Base-by-base conservation (phyloP, 805 yeast species). In the Wickerhamiella galacta region DNA sequence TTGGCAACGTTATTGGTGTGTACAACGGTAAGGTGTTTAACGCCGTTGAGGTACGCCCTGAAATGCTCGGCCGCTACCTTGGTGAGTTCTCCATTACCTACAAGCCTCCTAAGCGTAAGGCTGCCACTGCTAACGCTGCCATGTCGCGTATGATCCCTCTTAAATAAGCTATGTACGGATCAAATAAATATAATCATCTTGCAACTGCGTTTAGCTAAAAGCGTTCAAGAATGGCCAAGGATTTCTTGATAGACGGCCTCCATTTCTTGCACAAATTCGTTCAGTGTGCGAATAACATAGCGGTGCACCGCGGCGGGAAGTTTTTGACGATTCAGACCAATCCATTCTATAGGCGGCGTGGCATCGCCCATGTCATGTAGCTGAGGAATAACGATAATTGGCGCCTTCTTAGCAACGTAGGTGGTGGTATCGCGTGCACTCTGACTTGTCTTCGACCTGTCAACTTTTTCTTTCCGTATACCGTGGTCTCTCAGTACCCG, bases 21-120 rank as follows among this genome's bases (percentile, higher is more conserved):
- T 90, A 90, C 94, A 90, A 90, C 76, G 99, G 99, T 72, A 90
- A 90, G 74, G 81, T 72, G 55, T 90, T 90, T 93, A 87, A 87
- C 93, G 79, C 76, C 57, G 95, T 90, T 65, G 99, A 90, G 68
- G 70, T 90, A 69, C 83, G 72, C 67, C 95, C 98, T 60, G 99
- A 90, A 74, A 90, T 90, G 98, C 85, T 87, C 63, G 96, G 98
- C 64, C 95, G 87, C 79, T 90, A 90, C 92, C 80, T 90, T 58
- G 99, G 95, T 72, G 99, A 90, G 74, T 90, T 90, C 82, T 87
- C 98, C 59, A 90, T 90, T 69, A 72, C 98, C 57, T 90, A 90
- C 75, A 80, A 93, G 66, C 98, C 99, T 63, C 95, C 87, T 64
- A 82, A 93, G 75, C 99, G 92, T 75, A 95, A 95, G 77, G 77